Conservation (phyloP, 1,284 basidiomycete genomes). For the Ceratobasidium papillatum region DNA sequence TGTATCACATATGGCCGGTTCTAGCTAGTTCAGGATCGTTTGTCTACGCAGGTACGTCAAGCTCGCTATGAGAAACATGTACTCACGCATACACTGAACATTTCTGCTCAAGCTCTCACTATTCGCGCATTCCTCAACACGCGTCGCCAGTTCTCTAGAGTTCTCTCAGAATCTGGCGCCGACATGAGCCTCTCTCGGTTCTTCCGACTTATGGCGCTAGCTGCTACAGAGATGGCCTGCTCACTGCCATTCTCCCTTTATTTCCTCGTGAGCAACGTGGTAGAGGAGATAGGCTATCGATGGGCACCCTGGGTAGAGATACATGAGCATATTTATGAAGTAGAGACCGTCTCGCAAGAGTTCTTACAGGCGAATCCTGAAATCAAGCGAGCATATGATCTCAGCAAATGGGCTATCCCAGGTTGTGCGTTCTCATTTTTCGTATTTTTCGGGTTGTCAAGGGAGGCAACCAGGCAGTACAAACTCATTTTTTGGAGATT, state of each 20-base stretch:
- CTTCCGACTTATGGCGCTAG: constrained; percentile 25
- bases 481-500: not conserved
- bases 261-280: not conserved
- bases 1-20: constrained; percentile 9
- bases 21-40: constrained; percentile 4
- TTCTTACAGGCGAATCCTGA: not conserved
- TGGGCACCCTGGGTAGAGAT: not conserved
- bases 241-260: constrained; percentile 2
- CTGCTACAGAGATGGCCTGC: constrained; percentile 13
- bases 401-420: constrained; percentile 34
- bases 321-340: not conserved
- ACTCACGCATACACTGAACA: not conserved
- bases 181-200: constrained; percentile 15
- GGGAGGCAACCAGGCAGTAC: constrained; percentile 12
- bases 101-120: constrained; percentile 3
- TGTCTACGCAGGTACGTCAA: constrained; percentile 20
- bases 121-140: constrained; percentile 36
- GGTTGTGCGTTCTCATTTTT: constrained; percentile 41
- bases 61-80: not conserved
- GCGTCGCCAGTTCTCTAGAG: constrained; percentile 27
- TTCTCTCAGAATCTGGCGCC: constrained; percentile 1
- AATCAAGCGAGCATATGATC: not conserved
- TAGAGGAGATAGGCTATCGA: not conserved
- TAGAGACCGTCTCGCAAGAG: not conserved
- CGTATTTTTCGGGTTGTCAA: constrained; percentile 40